A percentile compares a stretch with the other conserved stretches of the same genome.
Conservation (phyloP, 1,139 yeast genomes). For the Pichia sp. region DNA sequence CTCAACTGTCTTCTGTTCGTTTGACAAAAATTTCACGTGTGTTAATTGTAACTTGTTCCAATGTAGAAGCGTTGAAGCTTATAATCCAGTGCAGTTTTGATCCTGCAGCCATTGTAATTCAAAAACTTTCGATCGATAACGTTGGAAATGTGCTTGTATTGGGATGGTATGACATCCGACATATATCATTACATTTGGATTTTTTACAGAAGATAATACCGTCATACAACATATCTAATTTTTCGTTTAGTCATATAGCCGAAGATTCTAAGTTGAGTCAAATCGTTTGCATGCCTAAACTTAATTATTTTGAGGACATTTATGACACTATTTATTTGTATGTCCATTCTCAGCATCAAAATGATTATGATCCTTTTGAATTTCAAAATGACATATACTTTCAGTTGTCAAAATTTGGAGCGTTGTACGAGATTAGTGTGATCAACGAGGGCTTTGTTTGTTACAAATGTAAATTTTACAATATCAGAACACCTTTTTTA, state of each 20-base stretch:
- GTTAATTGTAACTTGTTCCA: slow-evolving; percentile 3
- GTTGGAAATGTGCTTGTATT: slow-evolving; percentile 15
- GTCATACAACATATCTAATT: slow-evolving; percentile 3
- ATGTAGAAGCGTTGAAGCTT: background rate
- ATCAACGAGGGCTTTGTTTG: slow-evolving; percentile 14
- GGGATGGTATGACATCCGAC: slow-evolving; percentile 28
- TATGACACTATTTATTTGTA: slow-evolving; percentile 22
- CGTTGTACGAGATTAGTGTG: slow-evolving; percentile 23
- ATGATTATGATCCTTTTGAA: slow-evolving; percentile 1
- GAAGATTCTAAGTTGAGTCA: slow-evolving; percentile 10
- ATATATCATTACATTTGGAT: slow-evolving; percentile 16
- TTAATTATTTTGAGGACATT: slow-evolving; percentile 22
- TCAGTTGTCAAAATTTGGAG: slow-evolving; percentile 28
- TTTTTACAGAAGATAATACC: slow-evolving; percentile 16
- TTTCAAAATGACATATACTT: slow-evolving; percentile 19
- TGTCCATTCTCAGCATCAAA: slow-evolving; percentile 7
- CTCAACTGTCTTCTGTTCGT: background rate
- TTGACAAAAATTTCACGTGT: slow-evolving; percentile 8
- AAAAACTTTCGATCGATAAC: slow-evolving; percentile 11
- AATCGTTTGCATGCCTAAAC: slow-evolving; percentile 18
- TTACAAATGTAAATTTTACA: slow-evolving; percentile 35
- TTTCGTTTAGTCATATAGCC: slow-evolving; percentile 15
- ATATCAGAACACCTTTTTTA: slow-evolving; percentile 33
- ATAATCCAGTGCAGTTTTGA: slow-evolving; percentile 3
- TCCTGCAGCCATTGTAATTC: slow-evolving; percentile 1